A percentile compares a stretch with the other conserved stretches of the same genome.
Evolutionary conservation across 169 alveolate genomes (phyloP).

Genomic region (Babesia divergens): DNA sequence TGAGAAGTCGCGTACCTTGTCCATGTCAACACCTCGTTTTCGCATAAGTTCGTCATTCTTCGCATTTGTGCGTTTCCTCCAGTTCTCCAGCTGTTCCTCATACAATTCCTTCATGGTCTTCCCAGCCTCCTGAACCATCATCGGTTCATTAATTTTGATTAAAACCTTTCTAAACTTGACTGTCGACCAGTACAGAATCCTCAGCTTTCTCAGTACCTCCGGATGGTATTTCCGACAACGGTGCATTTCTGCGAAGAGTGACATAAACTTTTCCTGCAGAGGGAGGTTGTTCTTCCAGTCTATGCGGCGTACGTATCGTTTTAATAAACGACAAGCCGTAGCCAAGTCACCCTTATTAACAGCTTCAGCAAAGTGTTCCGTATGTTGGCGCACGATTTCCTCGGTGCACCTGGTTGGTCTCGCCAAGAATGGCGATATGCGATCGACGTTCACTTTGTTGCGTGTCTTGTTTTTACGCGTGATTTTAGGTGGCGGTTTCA

Average conservation of each 20-base stretch:
- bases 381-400: constrained; percentile 59
- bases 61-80: constrained; percentile 53
- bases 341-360: constrained; percentile 71
- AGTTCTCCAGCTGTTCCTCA: constrained; percentile 65
- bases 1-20: constrained; percentile 72
- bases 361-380: constrained; percentile 65
- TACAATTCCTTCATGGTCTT: constrained; percentile 71
- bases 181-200: constrained; percentile 72
- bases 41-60: constrained; percentile 65
- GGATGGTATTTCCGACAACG: constrained; percentile 63
- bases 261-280: constrained; percentile 54
- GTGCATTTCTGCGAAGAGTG: constrained; percentile 66
- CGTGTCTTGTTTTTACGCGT: constrained; percentile 50
- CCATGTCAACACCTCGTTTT: constrained; percentile 67
- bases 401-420: constrained; percentile 72
- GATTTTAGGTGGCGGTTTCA: constrained; percentile 37
- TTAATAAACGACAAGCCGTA: constrained; percentile 66
- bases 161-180: constrained; percentile 67
- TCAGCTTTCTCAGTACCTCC: constrained; percentile 46
- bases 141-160: constrained; percentile 62
- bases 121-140: constrained; percentile 67
- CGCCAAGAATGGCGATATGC: constrained; percentile 71
- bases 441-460: constrained; percentile 63
- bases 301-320: constrained; percentile 61
- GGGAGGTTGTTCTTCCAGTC: constrained; percentile 56